These are phyloP conservation scores for Gracilariopsis chorda DNA, from an alignment of 23 red algal species.

Conservation along the genomic window DNA sequence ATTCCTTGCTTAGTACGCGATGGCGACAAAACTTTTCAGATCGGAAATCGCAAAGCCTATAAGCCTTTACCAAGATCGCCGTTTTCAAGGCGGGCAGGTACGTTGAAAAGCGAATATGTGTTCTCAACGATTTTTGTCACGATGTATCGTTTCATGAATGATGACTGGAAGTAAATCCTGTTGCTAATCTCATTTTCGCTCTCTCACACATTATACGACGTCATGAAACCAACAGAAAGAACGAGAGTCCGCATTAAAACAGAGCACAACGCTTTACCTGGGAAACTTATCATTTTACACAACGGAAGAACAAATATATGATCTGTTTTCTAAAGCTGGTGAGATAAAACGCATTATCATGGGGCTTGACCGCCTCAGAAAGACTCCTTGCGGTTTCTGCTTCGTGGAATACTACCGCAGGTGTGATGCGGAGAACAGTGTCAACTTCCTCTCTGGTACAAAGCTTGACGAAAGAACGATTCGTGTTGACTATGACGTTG, in stretches of 20 bases:
- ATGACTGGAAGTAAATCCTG: too few species aligned
- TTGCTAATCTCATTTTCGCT: too few species aligned
- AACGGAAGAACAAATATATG: constrained; percentile 90
- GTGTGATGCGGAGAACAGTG: constrained; percentile 63
- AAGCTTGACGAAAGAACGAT: constrained; percentile 88
- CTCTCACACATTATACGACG: too few species aligned
- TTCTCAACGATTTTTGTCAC: too few species aligned
- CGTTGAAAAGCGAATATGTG: not conserved
- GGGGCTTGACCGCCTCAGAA: constrained; percentile 89
- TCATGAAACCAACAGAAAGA: constrained; percentile 18
- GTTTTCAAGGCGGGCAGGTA: constrained; percentile 44
- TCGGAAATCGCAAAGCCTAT: constrained; percentile 46
- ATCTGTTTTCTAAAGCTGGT: constrained; percentile 76
- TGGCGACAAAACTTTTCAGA: constrained; percentile 7
- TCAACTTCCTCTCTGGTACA: constrained; percentile 57
- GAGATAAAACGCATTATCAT: constrained; percentile 95
- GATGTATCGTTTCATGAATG: too few species aligned
- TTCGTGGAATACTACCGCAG: constrained; percentile 93
- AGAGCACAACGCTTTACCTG: constrained; percentile 82
- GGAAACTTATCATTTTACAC: constrained; percentile 97
- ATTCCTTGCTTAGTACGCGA: too few species aligned
- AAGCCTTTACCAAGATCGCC: constrained; percentile 63
- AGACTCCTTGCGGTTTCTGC: constrained; percentile 98
- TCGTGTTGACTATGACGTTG: constrained; percentile 88
- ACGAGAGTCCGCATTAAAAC: constrained; percentile 39